Percentiles rank a stretch among this genome's conserved stretches.
Evolutionary conservation across 2,329 filamentous ascomycete species (phyloP).

Genomic region (Fusarium sp.): DNA sequence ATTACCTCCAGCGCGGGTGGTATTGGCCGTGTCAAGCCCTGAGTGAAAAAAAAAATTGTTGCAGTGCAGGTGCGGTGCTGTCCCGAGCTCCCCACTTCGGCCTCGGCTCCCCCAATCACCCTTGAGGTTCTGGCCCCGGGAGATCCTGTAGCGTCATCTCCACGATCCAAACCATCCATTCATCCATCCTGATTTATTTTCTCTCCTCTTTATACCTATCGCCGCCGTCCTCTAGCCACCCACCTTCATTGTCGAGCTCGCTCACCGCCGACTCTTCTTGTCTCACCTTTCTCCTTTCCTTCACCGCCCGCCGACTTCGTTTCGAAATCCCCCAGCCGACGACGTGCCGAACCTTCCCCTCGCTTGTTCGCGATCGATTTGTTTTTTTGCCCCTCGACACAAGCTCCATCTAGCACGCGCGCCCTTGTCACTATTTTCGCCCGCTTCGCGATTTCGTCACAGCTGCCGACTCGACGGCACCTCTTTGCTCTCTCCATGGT

Average conservation of each 20-base stretch:
- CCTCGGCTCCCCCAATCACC: slow-evolving; percentile 36
- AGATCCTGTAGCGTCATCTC: slow-evolving; percentile 44
- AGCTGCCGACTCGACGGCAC: slow-evolving; percentile 38
- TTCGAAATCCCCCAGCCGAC: slow-evolving; percentile 14
- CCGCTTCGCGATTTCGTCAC: slow-evolving; percentile 27
- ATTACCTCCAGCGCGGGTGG: slow-evolving; percentile 21
- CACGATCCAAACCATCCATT: slow-evolving; percentile 40
- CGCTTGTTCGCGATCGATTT: slow-evolving; percentile 16
- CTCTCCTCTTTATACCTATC: slow-evolving; percentile 15
- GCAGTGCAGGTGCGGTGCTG: slow-evolving; percentile 20
- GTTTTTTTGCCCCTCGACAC: slow-evolving; percentile 17
- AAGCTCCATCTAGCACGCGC: slow-evolving; percentile 23
- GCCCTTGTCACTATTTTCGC: slow-evolving; percentile 16
- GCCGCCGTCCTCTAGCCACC: slow-evolving; percentile 7
- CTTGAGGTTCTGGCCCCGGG: slow-evolving; percentile 29
- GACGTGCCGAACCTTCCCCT: slow-evolving; percentile 16
- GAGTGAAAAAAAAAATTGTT: slow-evolving; percentile 38
- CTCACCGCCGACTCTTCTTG: not conserved
- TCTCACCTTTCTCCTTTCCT: not conserved
- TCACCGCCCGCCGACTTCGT: slow-evolving; percentile 10
- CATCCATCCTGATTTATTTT: slow-evolving; percentile 30
- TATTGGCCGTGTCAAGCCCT: slow-evolving; percentile 34
- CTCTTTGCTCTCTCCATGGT: slow-evolving; percentile 46
- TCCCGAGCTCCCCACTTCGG: slow-evolving; percentile 39
- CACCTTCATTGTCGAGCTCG: not conserved